Base-by-base conservation (phyloP, 1,284 basidiomycete genomes). In the Sporisorium iseilematis-ciliati region DNA sequence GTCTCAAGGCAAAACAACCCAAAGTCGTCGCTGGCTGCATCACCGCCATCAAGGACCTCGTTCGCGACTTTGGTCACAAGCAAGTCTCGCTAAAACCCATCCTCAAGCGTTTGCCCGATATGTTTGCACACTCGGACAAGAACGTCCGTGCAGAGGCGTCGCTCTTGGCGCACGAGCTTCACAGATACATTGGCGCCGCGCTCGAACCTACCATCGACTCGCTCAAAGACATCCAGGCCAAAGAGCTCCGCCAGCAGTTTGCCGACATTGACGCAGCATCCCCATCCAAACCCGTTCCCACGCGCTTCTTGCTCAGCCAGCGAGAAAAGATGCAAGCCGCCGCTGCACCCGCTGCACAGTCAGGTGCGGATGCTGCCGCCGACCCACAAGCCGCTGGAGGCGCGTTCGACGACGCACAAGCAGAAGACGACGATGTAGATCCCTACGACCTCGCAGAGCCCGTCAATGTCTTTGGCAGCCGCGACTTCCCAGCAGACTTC, bases 141-240 rank as follows among this genome's bases (percentile, higher is more conserved):
- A 92, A 90, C 38, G 97, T 99, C 52, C 92, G 97, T 68, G 91
- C 94, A 1, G 97, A 99, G 78, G 96, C 95, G 40, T 91, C 90
- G 0, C 87, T 88, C 42, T 91, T 99, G 20, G 89, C 91, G 0
- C 90, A 92, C 76, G 88, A 89, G 4, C 87, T 99, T 7, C 96
- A 99, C 87, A 91, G 92, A 73, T 95, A 91, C 85, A 91, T 99
- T 74, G 97, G 97, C 23, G 88, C 92, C 1, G 92, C 91, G 0
- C 91, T 99, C 67, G 91, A 94, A 60, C 90, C 94, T 48, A 94
- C 91, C 86, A 87, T 99, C 11, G 87, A 90, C n/a, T 93, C 97
- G 76, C 89, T 99, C 70, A 99, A 99, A 85, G 94, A 97, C 0
- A 95, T 99, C n/a, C 97, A 99, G 86, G 91, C 95, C 46, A 95